These are phyloP conservation scores for Acacia concinna DNA, from an alignment of 331 rosid species.

Conservation along the genomic window DNA sequence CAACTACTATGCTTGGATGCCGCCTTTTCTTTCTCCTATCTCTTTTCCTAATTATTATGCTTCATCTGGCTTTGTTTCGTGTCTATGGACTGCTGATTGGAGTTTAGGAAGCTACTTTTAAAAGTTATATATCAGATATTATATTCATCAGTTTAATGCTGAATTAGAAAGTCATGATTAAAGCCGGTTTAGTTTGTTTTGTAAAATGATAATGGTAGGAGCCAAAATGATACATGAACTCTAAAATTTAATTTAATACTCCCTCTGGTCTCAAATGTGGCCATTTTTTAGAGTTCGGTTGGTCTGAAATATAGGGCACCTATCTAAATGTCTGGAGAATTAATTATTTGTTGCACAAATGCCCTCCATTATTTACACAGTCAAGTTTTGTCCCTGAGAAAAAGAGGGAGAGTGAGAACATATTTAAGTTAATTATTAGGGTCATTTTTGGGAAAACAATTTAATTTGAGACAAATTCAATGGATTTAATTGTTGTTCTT, in stretches of 20 bases:
- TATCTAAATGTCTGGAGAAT: not conserved
- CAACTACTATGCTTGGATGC: not conserved
- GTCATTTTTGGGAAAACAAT: not conserved
- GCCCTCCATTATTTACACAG: not conserved
- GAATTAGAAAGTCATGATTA: conserved; percentile 2
- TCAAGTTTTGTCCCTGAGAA: not conserved
- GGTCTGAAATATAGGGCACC: not conserved
- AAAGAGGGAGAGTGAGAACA: not conserved
- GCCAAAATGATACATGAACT: not conserved
- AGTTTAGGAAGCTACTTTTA: not conserved
- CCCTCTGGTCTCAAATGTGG: not conserved
- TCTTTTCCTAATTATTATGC: conserved; percentile 1
- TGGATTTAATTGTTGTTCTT: not conserved
- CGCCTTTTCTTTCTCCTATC: not conserved
- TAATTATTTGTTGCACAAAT: not conserved
- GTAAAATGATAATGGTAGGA: not conserved
- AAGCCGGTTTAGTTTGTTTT: not conserved
- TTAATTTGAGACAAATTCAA: not conserved
- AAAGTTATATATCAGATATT: not conserved
- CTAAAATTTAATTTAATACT: not conserved
- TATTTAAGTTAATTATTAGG: not conserved
- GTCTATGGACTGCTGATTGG: not conserved
- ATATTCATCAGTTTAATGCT: conserved; percentile 5
- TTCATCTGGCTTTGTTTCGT: conserved; percentile 17
- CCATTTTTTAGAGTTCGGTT: not conserved